Conservation (phyloP, 768 basidiomycete genomes). For the Serendipita indica region DNA sequence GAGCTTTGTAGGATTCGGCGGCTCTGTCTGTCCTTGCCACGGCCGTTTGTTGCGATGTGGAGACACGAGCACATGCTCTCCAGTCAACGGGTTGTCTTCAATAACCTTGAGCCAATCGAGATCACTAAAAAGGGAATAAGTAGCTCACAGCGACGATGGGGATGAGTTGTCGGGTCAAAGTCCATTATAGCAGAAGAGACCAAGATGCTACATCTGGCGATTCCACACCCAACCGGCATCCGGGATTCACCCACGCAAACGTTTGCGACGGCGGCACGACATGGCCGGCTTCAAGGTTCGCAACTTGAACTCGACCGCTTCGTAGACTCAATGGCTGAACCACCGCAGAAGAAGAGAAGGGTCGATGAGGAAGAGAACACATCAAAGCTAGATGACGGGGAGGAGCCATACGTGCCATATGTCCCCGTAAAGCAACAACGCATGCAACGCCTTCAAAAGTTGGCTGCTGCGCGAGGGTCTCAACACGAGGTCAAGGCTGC, state of each 20-base stretch:
- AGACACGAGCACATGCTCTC: slow-evolving; percentile 67
- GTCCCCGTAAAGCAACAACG: slow-evolving; percentile 76
- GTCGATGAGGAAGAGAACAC: slow-evolving; percentile 4
- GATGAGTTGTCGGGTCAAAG: slow-evolving; percentile 48
- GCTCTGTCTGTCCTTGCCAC: slow-evolving; percentile 78
- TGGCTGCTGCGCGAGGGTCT: slow-evolving; percentile 42
- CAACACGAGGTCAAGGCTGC: slow-evolving; percentile 39
- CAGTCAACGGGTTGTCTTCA: slow-evolving; percentile 65
- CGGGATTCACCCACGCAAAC: not conserved
- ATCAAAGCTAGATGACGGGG: slow-evolving; percentile 12
- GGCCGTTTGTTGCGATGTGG: slow-evolving; percentile 84
- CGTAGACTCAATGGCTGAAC: not conserved
- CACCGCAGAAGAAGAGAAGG: not conserved
- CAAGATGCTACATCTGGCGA: not conserved
- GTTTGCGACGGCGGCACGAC: not conserved
- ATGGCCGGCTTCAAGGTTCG: not conserved
- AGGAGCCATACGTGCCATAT: slow-evolving; percentile 65
- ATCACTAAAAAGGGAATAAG: slow-evolving; percentile 6
- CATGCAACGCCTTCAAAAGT: slow-evolving; percentile 61
- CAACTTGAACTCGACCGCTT: not conserved
- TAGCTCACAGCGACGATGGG: slow-evolving; percentile 50
- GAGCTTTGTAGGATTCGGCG: slow-evolving; percentile 36
- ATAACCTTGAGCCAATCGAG: slow-evolving; percentile 3
- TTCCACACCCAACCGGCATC: not conserved
- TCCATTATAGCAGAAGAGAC: slow-evolving; percentile 14